Conservation (phyloP, 129 eudicot genomes). For the Arctium minus region DNA sequence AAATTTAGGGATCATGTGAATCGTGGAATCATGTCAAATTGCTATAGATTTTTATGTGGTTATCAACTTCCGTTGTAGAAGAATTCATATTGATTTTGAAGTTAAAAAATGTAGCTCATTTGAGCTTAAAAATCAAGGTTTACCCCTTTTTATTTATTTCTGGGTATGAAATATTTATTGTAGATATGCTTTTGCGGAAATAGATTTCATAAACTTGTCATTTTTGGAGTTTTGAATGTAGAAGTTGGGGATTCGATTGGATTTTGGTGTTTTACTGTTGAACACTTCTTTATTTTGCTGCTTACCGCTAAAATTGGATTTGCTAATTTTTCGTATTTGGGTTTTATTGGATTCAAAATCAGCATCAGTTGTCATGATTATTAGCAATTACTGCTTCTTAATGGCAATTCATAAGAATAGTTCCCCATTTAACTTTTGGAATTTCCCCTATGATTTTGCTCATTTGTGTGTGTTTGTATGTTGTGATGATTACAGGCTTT, state of each 20-base stretch:
- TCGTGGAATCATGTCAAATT: no score
- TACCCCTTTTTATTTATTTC: neutral
- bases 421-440: neutral
- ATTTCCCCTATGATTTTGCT: no score
- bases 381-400: neutral
- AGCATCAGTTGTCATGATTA: neutral
- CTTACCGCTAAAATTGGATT: neutral
- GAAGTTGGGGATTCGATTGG: conserved; percentile 5
- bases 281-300: neutral
- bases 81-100: no score
- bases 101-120: no score
- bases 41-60: no score
- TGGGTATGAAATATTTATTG: conserved; percentile 6
- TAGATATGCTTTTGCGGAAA: neutral
- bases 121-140: no score
- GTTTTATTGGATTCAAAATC: conserved; percentile 11
- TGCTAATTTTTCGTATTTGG: neutral
- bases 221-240: neutral
- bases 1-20: no score
- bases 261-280: neutral
- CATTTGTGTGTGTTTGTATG: neutral
- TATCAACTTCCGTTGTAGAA: no score
- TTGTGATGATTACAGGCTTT: neutral
- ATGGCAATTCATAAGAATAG: neutral
- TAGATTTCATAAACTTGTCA: neutral